A percentile compares a stretch with the other conserved stretches of the same genome.
Evolutionary conservation across 78 protist species (phyloP).

Genomic region (Dictyostelium intermedium): DNA sequence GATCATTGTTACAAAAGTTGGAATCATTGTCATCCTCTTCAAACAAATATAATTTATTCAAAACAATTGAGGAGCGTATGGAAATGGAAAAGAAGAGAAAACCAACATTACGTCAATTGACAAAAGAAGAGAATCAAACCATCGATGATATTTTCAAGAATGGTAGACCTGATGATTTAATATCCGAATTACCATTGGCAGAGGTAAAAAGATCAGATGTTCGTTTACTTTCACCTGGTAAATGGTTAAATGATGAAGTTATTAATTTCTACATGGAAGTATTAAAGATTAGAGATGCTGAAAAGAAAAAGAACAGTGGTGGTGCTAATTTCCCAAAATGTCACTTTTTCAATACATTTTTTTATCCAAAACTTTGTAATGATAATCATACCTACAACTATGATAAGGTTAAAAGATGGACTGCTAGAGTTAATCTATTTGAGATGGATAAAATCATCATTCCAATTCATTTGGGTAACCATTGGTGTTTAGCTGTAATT

Average conservation of each 20-base stretch:
- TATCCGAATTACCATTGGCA: not conserved
- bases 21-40: not conserved
- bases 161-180: not conserved
- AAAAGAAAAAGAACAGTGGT: not conserved
- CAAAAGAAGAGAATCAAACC: constrained; percentile 1
- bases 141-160: not conserved
- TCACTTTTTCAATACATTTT: constrained; percentile 84
- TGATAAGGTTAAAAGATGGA: constrained; percentile 86
- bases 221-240: constrained; percentile 14
- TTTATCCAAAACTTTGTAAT: constrained; percentile 77
- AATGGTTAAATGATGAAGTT: constrained; percentile 82
- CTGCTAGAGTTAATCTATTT: constrained; percentile 85
- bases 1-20: not conserved
- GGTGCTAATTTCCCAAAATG: constrained; percentile 2
- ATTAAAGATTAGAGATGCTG: constrained; percentile 19
- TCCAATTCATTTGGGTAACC: constrained; percentile 90
- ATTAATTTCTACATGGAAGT: constrained; percentile 77
- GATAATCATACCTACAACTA: constrained; percentile 67
- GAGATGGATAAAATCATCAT: constrained; percentile 82
- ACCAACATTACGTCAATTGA: not conserved
- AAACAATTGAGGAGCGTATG: constrained; percentile 25
- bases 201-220: constrained; percentile 22
- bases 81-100: constrained; percentile 20
- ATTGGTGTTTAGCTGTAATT: constrained; percentile 91
- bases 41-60: not conserved